Evolutionary conservation across 108 stramenopile genomes (phyloP).

Genomic region (Skeletonema menzelii): DNA sequence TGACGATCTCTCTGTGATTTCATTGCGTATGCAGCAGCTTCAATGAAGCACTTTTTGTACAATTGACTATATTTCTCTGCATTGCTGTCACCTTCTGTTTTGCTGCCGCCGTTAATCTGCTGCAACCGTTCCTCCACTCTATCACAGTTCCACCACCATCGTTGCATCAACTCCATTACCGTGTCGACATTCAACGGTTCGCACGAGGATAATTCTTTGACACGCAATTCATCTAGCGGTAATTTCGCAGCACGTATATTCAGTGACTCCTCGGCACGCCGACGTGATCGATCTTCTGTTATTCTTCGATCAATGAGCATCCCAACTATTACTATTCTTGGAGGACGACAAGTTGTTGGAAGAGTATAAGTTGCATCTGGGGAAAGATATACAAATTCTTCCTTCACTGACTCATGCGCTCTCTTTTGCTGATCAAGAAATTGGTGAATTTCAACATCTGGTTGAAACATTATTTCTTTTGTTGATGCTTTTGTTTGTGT

Average conservation of each 20-base stretch:
- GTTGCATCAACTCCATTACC: conserved; percentile 75
- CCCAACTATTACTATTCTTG: conserved; percentile 64
- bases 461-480: conserved; percentile 13
- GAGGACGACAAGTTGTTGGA: conserved; percentile 43
- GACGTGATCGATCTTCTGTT: conserved; percentile 62
- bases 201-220: conserved; percentile 30
- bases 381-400: conserved; percentile 64
- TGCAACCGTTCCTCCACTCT: conserved; percentile 5
- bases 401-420: neutral
- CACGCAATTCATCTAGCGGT: conserved; percentile 59
- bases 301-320: conserved; percentile 80
- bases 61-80: neutral
- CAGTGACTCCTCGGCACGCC: conserved; percentile 50
- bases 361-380: conserved; percentile 71
- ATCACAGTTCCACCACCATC: conserved; percentile 70
- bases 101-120: neutral
- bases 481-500: neutral
- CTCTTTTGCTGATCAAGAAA: conserved; percentile 31
- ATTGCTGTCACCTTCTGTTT: neutral
- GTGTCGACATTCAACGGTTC: conserved; percentile 86
- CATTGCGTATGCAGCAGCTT: conserved; percentile 62
- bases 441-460: conserved; percentile 25
- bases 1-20: conserved; percentile 67
- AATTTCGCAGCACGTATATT: conserved; percentile 43
- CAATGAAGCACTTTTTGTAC: conserved; percentile 51